Evolutionary conservation across 2,329 filamentous ascomycete genomes (phyloP), one percentile per base, ranked within the genome.

Genomic region (Calonectria fujianensis): DNA sequence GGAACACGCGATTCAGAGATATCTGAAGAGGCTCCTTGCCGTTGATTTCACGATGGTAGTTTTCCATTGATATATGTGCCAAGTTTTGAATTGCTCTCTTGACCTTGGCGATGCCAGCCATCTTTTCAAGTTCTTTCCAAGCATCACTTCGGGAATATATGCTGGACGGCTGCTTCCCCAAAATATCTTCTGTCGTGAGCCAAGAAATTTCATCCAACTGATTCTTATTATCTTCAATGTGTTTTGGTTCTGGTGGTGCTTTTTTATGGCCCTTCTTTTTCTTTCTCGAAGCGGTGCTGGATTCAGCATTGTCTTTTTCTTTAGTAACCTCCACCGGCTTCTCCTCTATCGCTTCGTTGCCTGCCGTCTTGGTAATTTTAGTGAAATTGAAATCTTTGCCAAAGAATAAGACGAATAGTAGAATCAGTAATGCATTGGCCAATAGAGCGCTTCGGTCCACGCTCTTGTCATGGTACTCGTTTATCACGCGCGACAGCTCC

Each of bases 1-100:
- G 82, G 74, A 95, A 94, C n/a, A 94, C 90, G 8, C 88, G 87
- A 81, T 95, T 95, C 0, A 94, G 85, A 0, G 88, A 90, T 73
- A 90, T 90, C 68, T 92, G 84, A 0, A 95, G 83, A 0, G 87
- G 83, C 0, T 88, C 86, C 78, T 92, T 86, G 75, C 94, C 93
- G 0, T 86, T 79, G 0, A 95, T 83, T 79, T 95, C 93, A 0
- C 93, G 86, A 10, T 88, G 77, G 77, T 94, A 94, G 80, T 95
- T 95, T 13, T 86, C 85, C 75, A 90, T 85, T 54, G 94, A 88
- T 18, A 87, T 85, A 31, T 84, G 82, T 0, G 95, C 87, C 0
- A 91, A 76, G 1, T 79, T 73, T 10, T 81, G 73, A 39, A 82
- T 82, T 1, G 80, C 87, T 0, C 90, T 82, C 80, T 95, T 95